Evolutionary conservation across 140 eudicot species (phyloP).

Genomic region (Bidens hawaiensis): DNA sequence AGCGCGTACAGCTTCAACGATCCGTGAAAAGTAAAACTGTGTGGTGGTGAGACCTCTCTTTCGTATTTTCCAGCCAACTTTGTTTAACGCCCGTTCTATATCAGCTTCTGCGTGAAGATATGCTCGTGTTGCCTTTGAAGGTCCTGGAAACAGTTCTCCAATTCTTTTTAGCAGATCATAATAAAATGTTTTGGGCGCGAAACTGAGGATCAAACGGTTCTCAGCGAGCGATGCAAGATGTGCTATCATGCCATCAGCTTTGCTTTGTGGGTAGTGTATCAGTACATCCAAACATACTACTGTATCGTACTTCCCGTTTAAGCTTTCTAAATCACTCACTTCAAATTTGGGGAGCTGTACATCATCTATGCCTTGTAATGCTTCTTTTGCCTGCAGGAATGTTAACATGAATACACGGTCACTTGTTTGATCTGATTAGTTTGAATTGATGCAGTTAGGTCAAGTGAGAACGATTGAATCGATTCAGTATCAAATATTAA

Average conservation of each 20-base stretch:
- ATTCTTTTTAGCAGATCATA: conserved; percentile 76
- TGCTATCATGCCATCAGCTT: conserved; percentile 96
- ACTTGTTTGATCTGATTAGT: no score
- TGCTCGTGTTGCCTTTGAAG: conserved; percentile 97
- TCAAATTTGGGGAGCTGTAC: conserved; percentile 75
- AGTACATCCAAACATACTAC: conserved; percentile 87
- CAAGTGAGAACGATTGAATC: background rate
- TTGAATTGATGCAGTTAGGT: background rate
- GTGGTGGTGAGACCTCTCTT: conserved; percentile 91
- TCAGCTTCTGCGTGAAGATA: conserved; percentile 98
- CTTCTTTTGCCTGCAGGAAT: conserved; percentile 67
- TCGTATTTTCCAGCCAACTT: conserved; percentile 91
- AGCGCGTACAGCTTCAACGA: conserved; percentile 85
- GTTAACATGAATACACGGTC: background rate
- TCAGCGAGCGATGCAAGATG: conserved; percentile 95
- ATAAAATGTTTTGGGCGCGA: conserved; percentile 90
- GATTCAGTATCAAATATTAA: background rate
- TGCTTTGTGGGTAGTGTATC: conserved; percentile 94
- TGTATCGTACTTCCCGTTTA: conserved; percentile 76
- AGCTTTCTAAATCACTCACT: conserved; percentile 92
- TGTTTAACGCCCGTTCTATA: conserved; percentile 79
- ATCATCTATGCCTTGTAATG: conserved; percentile 40
- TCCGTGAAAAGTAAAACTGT: conserved; percentile 78
- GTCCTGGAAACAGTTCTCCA: conserved; percentile 98
- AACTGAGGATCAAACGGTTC: conserved; percentile 73